Evolutionary conservation across 2,329 filamentous ascomycete genomes (phyloP).

Genomic region (Aspergillus hortae): DNA sequence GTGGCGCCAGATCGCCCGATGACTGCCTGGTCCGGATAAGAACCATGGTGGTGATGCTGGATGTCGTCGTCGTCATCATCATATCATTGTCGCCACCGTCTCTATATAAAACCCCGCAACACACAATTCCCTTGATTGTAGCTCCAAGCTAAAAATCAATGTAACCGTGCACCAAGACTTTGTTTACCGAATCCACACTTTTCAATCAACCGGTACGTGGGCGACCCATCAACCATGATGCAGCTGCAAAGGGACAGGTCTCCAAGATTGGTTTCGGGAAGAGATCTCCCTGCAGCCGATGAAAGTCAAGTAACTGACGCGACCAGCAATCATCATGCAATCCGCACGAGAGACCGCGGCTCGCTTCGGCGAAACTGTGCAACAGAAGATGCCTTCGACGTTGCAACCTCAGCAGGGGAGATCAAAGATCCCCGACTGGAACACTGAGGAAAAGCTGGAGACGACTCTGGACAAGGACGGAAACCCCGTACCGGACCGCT

Average conservation of each 20-base stretch:
- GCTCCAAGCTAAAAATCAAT: not conserved
- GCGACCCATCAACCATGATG: not conserved
- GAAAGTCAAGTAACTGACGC: not conserved
- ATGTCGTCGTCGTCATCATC: slow-evolving; percentile 28
- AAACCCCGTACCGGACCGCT: slow-evolving; percentile 29
- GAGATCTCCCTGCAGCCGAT: too few relatives aligned
- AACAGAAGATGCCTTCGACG: not conserved
- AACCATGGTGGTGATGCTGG: slow-evolving; percentile 12
- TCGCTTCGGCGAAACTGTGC: not conserved
- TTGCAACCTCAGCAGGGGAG: too few relatives aligned
- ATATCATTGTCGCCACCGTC: slow-evolving; percentile 27
- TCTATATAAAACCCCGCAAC: slow-evolving; percentile 6
- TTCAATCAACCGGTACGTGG: not conserved
- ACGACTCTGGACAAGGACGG: slow-evolving; percentile 30
- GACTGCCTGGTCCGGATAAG: slow-evolving; percentile 10
- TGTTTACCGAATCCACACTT: not conserved
- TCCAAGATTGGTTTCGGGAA: too few relatives aligned
- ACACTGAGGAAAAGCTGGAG: slow-evolving; percentile 26
- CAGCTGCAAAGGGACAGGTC: not conserved
- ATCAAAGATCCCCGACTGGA: slow-evolving; percentile 18
- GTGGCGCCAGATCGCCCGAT: slow-evolving; percentile 10
- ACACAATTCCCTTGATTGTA: not conserved
- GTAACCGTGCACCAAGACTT: not conserved
- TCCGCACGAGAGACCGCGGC: not conserved
- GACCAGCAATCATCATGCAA: not conserved